A percentile compares a stretch with the other conserved stretches of the same genome.
Conservation (phyloP, 1,139 yeast species). For the Geotrichum siamense region DNA sequence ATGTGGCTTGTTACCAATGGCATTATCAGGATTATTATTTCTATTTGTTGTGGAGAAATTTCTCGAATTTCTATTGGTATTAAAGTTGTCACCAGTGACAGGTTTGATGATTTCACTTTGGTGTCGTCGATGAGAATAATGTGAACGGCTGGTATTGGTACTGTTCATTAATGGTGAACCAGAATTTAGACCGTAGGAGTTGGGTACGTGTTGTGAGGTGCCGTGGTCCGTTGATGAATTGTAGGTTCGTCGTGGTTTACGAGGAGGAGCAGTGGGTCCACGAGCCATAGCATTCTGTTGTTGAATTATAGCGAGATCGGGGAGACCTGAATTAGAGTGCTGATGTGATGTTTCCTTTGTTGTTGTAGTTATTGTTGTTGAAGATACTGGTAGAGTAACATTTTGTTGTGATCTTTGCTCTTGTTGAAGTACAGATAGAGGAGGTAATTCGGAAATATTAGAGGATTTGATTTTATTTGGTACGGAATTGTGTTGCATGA, state of each 20-base stretch:
- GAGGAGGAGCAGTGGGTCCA: constrained; percentile 9
- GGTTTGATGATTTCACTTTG: constrained; percentile 4
- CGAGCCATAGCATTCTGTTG: constrained; percentile 6
- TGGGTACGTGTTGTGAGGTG: neutral
- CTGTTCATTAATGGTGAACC: constrained; percentile 1
- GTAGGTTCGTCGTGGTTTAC: constrained; percentile 5
- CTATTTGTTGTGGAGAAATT: neutral
- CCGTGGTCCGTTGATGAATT: neutral
- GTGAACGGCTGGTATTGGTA: neutral
- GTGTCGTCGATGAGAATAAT: neutral
- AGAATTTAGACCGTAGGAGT: neutral
- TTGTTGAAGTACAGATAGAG: too few relatives aligned
- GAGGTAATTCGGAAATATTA: too few relatives aligned
- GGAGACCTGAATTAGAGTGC: constrained; percentile 9
- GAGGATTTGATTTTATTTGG: too few relatives aligned
- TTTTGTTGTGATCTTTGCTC: neutral
- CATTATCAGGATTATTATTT: too few relatives aligned
- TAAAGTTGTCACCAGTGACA: neutral
- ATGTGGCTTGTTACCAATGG: too few relatives aligned
- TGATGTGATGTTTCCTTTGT: too few relatives aligned
- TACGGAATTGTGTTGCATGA: too few relatives aligned
- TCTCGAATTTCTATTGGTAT: neutral
- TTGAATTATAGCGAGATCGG: constrained; percentile 11
- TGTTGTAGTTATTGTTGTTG: constrained; percentile 1
- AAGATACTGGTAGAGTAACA: neutral